A percentile compares a stretch with the other conserved stretches of the same genome.
Conservation (phyloP, 257 asterid genomes). For the Leonotis leonurus region DNA sequence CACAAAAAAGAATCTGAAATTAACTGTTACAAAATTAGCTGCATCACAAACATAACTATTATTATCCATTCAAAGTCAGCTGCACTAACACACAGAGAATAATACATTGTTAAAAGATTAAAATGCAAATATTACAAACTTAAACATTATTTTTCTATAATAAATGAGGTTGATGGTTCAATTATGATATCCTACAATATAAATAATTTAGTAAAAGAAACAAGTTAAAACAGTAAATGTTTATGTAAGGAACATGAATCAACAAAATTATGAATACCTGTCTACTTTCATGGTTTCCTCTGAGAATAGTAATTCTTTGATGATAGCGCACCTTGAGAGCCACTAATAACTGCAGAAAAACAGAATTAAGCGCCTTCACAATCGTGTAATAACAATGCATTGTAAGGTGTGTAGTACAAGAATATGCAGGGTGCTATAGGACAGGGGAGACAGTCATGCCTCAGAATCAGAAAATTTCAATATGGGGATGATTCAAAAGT, state of each 20-base stretch:
- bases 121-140: conserved; percentile 1
- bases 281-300: conserved; percentile 83
- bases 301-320: conserved; percentile 69
- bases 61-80: not conserved
- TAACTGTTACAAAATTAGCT: not conserved
- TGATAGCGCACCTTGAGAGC: conserved; percentile 74
- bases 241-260: not conserved
- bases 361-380: conserved; percentile 11
- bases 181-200: not conserved
- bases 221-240: not conserved
- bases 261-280: conserved; percentile 36
- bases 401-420: not conserved
- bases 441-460: not conserved
- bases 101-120: not conserved
- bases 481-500: not conserved
- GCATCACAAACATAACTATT: not conserved
- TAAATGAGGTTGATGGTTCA: conserved; percentile 9
- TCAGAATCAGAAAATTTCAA: conserved; percentile 5
- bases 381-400: not conserved
- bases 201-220: not conserved
- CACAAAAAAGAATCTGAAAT: not conserved
- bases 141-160: not conserved
- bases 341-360: conserved; percentile 63
- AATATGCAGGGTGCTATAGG: not conserved
- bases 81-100: not conserved